A percentile compares a stretch with the other conserved stretches of the same genome.
Conservation (phyloP, 208 protist genomes). For the Crithidia brevicula region DNA sequence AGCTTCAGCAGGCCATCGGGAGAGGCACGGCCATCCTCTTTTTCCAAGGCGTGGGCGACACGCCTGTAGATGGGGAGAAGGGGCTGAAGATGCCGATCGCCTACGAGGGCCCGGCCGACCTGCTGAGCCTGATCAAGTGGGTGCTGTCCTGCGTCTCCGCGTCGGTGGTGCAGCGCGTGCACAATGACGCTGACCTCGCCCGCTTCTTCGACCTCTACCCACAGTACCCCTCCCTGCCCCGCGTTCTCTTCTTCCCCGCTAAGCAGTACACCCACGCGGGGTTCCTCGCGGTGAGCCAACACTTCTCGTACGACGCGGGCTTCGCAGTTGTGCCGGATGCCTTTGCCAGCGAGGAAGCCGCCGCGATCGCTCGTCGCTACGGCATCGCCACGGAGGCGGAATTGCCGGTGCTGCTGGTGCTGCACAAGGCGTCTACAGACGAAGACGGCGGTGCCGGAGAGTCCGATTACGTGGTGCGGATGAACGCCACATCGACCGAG, state of each 20-base stretch:
- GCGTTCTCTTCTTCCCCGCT: constrained; percentile 52
- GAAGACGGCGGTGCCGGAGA: constrained; percentile 9
- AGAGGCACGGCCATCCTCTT: constrained; percentile 28
- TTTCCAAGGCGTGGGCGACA: constrained; percentile 38
- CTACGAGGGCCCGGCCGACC: constrained; percentile 21
- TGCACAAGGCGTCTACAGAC: constrained; percentile 21
- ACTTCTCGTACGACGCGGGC: constrained; percentile 33
- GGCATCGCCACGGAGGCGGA: constrained; percentile 24
- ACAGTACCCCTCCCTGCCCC: constrained; percentile 36
- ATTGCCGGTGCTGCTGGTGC: constrained; percentile 38
- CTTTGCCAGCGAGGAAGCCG: constrained; percentile 8
- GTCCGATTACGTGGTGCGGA: constrained; percentile 27
- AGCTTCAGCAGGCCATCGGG: constrained; percentile 11
- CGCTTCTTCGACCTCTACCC: constrained; percentile 38
- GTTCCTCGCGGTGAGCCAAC: constrained; percentile 35
- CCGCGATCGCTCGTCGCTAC: constrained; percentile 40
- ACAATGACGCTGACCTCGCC: constrained; percentile 38
- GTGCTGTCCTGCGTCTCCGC: constrained; percentile 37
- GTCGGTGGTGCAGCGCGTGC: constrained; percentile 32
- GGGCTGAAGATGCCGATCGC: constrained; percentile 32
- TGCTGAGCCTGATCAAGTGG: constrained; percentile 34
- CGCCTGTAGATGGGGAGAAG: background rate
- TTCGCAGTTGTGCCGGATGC: constrained; percentile 52
- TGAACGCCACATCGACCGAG: background rate
- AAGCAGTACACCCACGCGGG: constrained; percentile 24